Base-by-base conservation (phyloP, 345 rosid genomes). In the Trapa incisa region DNA sequence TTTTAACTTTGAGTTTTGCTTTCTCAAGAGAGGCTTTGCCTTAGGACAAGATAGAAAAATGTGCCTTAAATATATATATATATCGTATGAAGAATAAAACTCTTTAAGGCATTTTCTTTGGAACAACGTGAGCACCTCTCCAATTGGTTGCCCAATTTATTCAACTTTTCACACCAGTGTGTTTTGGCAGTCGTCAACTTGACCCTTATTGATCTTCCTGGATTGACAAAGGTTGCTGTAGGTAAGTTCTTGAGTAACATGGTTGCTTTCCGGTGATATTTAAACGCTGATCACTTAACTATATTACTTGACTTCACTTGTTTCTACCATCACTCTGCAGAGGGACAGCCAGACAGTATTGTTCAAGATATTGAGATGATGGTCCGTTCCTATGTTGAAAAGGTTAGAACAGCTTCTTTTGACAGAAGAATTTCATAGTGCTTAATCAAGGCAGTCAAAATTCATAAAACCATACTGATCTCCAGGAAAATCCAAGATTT, bases 211-310 rank as follows among this genome's bases (percentile, higher is more conserved):
- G 99, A 94, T 85, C 96, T 94, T 77, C 99, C 99, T 71, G 99
- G 99, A n/a, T 84, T 94, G 90, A 94, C 97, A 3, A 94, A 94
- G 87, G 99, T 94, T 74, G 97, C 99, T 72, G 96, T 89, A 76
- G 99, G 96, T 94, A 87, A 89, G 64, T 64, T 60, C 74, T 65
- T 67, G 45, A 57, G 65, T n/a, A 14, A 39, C 56, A 14, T 75
- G 47, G 29, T 11, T 29, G 10, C 11, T 32, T 35, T n/a, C 7
- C 7, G 43, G 4, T 41, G 43, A 66, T 66, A 13, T 50, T 22
- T 47, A 64, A 64, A 38, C 39, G 37, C 52, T 10, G 11, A 64
- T 50, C 39, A 37, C 57, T 14, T 47, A 60, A 32, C 45, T 56
- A 1, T 35, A 15, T 33, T 66, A 54, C 33, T 54, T 38, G 42